Evolutionary conservation across 257 asterid species (phyloP), one percentile per base, ranked within the genome.

Genomic region (Nicotiana tabacum): DNA sequence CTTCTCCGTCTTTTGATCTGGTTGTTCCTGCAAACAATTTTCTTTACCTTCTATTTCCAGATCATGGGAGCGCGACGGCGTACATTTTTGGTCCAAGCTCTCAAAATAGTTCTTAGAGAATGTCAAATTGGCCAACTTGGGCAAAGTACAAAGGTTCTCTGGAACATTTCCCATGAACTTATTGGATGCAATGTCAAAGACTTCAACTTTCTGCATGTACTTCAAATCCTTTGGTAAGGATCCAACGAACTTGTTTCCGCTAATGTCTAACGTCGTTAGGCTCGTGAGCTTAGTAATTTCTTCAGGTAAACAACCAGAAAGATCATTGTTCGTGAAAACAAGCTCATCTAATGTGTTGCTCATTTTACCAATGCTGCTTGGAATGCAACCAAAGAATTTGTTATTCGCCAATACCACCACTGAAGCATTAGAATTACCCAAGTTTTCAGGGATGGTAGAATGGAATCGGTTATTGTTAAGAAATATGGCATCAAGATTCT

Each of bases 291-390:
- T 33, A 0, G 91, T 88, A 60, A 92, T 82, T 21, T 89, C 93
- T 46, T 92, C 92, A 0, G 97, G 94, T 88, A 92, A 77, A 35
- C 94, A 91, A 0, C 94, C 97, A 0, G 97, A 91, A 37, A 92
- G 77, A 2, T 24, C 16, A 9, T 92, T 92, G 62, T 78, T 80
- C 5, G 90, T 80, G 46, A 89, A 18, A 17, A 92, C 21, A 7
- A 91, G 9, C 78, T 92, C 91, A 15, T 92, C 92, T 68, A 90
- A 48, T 37, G 83, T 87, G 9, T 90, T 90, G 0, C 85, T 90
- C 94, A 90, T 88, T 5, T 82, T 58, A 2, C 94, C 93, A 18
- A 90, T 89, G 85, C 93, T 92, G 43, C 60, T 82, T 0, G 97
- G 97, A n/a, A 92, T 81, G 84, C 94, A 88, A 3, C 97, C 97